Evolutionary conservation across 140 eudicot genomes (phyloP).

Genomic region (Senecio squalidus): DNA sequence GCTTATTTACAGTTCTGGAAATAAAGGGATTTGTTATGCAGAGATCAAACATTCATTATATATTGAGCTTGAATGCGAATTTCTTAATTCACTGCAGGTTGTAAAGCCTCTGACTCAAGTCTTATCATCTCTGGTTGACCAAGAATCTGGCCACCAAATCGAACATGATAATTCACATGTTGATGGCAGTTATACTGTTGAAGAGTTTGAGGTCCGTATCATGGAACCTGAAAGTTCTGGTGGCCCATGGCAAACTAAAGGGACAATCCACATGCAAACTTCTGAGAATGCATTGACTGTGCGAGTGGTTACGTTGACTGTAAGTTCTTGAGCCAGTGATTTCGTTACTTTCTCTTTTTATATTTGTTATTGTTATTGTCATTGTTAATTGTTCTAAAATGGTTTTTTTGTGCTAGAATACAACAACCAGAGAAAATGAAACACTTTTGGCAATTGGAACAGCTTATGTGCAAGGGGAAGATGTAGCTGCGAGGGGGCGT

Average conservation of each 20-base stretch:
- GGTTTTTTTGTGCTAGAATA: slow-evolving; percentile 40
- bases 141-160: slow-evolving; percentile 80
- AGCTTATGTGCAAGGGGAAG: slow-evolving; percentile 94
- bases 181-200: slow-evolving; percentile 79
- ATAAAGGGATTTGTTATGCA: not conserved
- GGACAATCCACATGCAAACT: slow-evolving; percentile 87
- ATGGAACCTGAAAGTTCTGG: slow-evolving; percentile 89
- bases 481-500: slow-evolving; percentile 98
- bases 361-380: not conserved
- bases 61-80: slow-evolving; percentile 1
- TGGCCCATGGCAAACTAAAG: slow-evolving; percentile 93
- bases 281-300: slow-evolving; percentile 93
- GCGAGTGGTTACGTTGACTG: slow-evolving; percentile 78
- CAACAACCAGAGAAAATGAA: slow-evolving; percentile 85
- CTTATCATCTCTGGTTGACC: slow-evolving; percentile 81
- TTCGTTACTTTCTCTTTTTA: slow-evolving; percentile 4
- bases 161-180: slow-evolving; percentile 62
- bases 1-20: too few relatives aligned
- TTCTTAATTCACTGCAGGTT: slow-evolving; percentile 43
- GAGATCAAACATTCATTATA: not conserved
- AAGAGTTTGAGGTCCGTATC: slow-evolving; percentile 87
- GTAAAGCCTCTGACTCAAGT: slow-evolving; percentile 84
- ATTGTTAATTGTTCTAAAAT: slow-evolving; percentile 2
- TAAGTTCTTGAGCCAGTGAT: slow-evolving; percentile 36
- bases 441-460: slow-evolving; percentile 97